Base-by-base conservation (phyloP, 768 basidiomycete genomes). In the Hygrophorus pudorinus region DNA sequence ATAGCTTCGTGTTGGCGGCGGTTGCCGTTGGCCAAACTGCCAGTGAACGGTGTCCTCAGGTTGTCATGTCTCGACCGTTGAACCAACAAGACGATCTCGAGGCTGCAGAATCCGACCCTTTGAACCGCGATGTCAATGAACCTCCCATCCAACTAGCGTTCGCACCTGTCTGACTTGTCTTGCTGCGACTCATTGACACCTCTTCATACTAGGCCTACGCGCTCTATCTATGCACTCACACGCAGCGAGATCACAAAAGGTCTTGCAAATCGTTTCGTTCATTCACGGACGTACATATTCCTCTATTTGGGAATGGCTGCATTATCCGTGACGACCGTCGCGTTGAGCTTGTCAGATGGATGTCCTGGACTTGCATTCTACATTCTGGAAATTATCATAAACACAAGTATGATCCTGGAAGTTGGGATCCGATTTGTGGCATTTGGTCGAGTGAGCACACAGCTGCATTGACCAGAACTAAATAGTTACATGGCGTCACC, bases 311-410 rank as follows among this genome's bases (percentile, higher is more conserved):
- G 64, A 45, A 91, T 94, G 89, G 86, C 91, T 1, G 79, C 79
- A 11, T 70, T 94, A 13, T 91, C 88, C 2, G 75, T 88, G 41
- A 80, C 88, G 7, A 93, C 91, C 0, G 83, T 94, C 44, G 75
- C 85, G 27, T 70, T 96, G 38, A 89, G 86, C 59, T 61, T 93
- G 45, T 73, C 76, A 35, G 81, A 85, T 52, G 89, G 82, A 20
- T 96, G 92, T 55, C 91, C 91, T 5, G 85, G 83, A 4, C 53
- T 83, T n/a, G 66, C 86, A 3, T 96, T 96, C 65, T 96, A 89
- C 62, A 64, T 93, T 21, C 71, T 96, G 53, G 91, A 96, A 63
- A 62, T 94, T 36, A 79, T 94, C 59, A 77, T 94, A 61, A 93
- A 94, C 57, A 72, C 75, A 0, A 72, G 87, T 8, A 94, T 97